phyloP scores from a whole-genome alignment of 2,329 filamentous ascomycete genomes.

The Trichoderma brevicompactum region DNA sequence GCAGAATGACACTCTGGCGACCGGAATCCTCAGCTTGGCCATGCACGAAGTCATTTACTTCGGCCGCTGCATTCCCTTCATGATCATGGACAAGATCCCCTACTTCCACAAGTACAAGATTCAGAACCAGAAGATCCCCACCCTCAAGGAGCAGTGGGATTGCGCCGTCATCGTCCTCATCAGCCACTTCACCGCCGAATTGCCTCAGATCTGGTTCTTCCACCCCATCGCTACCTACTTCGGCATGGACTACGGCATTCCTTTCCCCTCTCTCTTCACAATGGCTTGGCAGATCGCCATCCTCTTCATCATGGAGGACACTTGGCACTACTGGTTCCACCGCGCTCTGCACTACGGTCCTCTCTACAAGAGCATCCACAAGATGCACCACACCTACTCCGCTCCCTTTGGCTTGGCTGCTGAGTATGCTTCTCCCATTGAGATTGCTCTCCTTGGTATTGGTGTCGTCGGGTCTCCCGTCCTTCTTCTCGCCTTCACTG shows the following conservation, averaged over 20 bases:
- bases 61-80: constrained; percentile 86
- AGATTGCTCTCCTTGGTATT: constrained; percentile 91
- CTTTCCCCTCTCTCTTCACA: constrained; percentile 82
- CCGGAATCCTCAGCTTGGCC: constrained; percentile 94
- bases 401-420: constrained; percentile 95
- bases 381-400: constrained; percentile 98
- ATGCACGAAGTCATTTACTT: constrained; percentile 97
- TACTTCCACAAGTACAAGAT: constrained; percentile 95
- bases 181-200: constrained; percentile 95
- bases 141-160: constrained; percentile 89
- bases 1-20: constrained; percentile 96
- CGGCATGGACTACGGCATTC: constrained; percentile 84
- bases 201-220: constrained; percentile 99
- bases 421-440: constrained; percentile 96
- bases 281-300: constrained; percentile 91
- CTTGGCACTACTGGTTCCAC: constrained; percentile 99
- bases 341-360: constrained; percentile 91
- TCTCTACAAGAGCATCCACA: constrained; percentile 96
- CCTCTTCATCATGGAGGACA: constrained; percentile 94
- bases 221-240: constrained; percentile 94
- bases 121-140: constrained; percentile 86
- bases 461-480: constrained; percentile 84
- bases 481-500: constrained; percentile 79
- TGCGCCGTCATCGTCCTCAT: constrained; percentile 92
- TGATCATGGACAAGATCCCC: constrained; percentile 86